Percentiles rank a stretch among this genome's conserved stretches.
phyloP scores from a whole-genome alignment of 257 asterid genomes.

The Forsythia viridissima region DNA sequence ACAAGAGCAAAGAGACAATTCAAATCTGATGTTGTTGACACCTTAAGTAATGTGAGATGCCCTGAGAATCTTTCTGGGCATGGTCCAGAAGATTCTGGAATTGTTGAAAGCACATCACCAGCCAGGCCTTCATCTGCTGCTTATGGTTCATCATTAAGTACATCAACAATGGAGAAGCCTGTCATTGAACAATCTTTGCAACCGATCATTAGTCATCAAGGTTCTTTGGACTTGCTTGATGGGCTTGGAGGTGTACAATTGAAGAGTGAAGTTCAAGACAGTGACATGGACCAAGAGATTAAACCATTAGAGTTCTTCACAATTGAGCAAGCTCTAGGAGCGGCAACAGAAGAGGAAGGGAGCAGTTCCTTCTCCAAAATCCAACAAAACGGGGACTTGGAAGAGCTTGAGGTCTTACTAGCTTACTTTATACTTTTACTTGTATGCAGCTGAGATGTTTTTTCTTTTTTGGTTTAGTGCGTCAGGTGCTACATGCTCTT shows the following conservation, averaged over 20 bases:
- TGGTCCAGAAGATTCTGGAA: conserved; percentile 33
- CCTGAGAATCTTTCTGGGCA: conserved; percentile 27
- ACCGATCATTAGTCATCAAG: conserved; percentile 31
- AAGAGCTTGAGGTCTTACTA: conserved; percentile 76
- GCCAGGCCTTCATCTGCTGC: conserved; percentile 24
- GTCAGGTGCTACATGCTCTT: background rate
- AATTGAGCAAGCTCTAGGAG: conserved; percentile 35
- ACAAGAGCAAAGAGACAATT: conserved; percentile 25
- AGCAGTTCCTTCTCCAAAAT: conserved; percentile 19
- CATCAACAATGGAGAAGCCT: conserved; percentile 34
- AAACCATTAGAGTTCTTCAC: conserved; percentile 20
- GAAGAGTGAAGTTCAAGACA: conserved; percentile 32
- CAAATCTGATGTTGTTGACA: conserved; percentile 36
- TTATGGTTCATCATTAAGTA: conserved; percentile 18
- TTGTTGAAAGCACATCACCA: conserved; percentile 21
- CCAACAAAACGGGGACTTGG: conserved; percentile 49
- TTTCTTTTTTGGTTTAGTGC: background rate
- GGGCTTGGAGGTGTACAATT: conserved; percentile 38
- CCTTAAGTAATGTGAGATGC: conserved; percentile 19
- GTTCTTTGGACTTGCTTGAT: conserved; percentile 32
- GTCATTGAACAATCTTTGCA: conserved; percentile 32
- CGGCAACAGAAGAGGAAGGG: conserved; percentile 31
- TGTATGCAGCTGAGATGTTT: background rate
- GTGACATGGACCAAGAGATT: conserved; percentile 27
- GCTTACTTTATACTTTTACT: conserved; percentile 23